A percentile compares a stretch with the other conserved stretches of the same genome.
These are phyloP conservation scores for Debaryomyces hansenii DNA, from an alignment of 805 yeast species.

Conservation along the genomic window DNA sequence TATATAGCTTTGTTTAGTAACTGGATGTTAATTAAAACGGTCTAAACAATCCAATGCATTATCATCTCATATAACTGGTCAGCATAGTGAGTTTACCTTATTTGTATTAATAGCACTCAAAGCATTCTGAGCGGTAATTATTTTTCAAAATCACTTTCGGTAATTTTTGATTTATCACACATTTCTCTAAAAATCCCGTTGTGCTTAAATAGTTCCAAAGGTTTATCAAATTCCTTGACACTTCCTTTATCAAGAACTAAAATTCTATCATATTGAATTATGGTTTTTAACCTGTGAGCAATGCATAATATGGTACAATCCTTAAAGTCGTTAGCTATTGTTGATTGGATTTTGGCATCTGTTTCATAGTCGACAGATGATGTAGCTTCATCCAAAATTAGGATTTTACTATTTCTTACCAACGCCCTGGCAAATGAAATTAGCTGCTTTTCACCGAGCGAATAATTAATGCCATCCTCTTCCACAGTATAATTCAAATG, in stretches of 20 bases:
- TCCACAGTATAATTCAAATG: slow-evolving; percentile 25
- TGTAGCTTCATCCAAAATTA: slow-evolving; percentile 28
- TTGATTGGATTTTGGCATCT: slow-evolving; percentile 74
- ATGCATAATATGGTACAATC: slow-evolving; percentile 82
- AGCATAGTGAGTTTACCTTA: no score
- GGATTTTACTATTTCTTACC: slow-evolving; percentile 33
- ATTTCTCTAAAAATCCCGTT: slow-evolving; percentile 30
- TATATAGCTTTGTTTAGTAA: no score
- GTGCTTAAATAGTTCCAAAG: slow-evolving; percentile 26
- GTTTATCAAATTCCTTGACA: slow-evolving; percentile 34
- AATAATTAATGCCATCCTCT: slow-evolving; percentile 81
- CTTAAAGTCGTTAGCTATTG: slow-evolving; percentile 69
- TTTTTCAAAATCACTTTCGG: slow-evolving; percentile 24
- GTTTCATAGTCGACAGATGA: slow-evolving; percentile 90
- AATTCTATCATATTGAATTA: slow-evolving; percentile 79
- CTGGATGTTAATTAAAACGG: no score
- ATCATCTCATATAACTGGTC: no score
- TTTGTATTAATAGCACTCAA: no score
- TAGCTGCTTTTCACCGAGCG: slow-evolving; percentile 86
- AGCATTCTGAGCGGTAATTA: no score
- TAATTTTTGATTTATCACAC: slow-evolving; percentile 38
- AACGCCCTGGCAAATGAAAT: slow-evolving; percentile 83
- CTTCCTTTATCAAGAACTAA: slow-evolving; percentile 71
- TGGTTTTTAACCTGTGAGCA: slow-evolving; percentile 87
- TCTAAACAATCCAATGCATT: no score